Percentiles rank a stretch among this genome's conserved stretches.
phyloP scores from a whole-genome alignment of 176 grass and related monocot species.

The Oryza nivara region DNA sequence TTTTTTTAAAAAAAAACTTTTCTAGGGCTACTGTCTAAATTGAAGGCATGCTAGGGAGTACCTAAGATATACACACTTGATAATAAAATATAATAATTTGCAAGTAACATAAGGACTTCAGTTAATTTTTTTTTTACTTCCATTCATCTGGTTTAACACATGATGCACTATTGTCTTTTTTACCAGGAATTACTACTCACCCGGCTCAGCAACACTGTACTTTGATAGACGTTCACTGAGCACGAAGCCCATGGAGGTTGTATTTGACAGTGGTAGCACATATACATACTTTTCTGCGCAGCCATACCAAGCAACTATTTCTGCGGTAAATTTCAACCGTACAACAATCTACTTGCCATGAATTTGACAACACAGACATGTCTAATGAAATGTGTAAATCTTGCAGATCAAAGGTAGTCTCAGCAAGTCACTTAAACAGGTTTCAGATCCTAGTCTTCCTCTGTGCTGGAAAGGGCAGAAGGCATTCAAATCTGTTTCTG shows the following conservation, averaged over 20 bases:
- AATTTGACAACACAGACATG: constrained; percentile 21
- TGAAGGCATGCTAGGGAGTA: background rate
- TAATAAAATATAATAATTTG: background rate
- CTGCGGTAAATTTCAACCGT: constrained; percentile 55
- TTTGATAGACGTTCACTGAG: constrained; percentile 62
- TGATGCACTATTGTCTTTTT: constrained; percentile 7
- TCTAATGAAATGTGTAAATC: constrained; percentile 20
- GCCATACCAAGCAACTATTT: constrained; percentile 79
- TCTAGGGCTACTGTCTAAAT: background rate
- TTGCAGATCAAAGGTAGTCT: constrained; percentile 75
- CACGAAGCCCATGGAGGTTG: constrained; percentile 73
- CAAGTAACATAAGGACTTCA: background rate
- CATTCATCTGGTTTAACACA: background rate
- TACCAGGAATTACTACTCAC: constrained; percentile 89
- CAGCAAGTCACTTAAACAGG: constrained; percentile 60
- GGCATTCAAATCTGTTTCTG: constrained; percentile 80
- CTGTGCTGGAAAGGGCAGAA: constrained; percentile 91
- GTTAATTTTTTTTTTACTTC: background rate
- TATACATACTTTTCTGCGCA: constrained; percentile 78
- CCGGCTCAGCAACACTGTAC: constrained; percentile 64
- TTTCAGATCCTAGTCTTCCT: constrained; percentile 58
- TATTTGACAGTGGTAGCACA: constrained; percentile 91
- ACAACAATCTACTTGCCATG: background rate
- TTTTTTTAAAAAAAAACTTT: too few relatives aligned
- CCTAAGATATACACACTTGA: background rate